These are phyloP conservation scores for Euphorbia neoarborescens DNA, from an alignment of 441 rosid genomes.

Conservation along the genomic window DNA sequence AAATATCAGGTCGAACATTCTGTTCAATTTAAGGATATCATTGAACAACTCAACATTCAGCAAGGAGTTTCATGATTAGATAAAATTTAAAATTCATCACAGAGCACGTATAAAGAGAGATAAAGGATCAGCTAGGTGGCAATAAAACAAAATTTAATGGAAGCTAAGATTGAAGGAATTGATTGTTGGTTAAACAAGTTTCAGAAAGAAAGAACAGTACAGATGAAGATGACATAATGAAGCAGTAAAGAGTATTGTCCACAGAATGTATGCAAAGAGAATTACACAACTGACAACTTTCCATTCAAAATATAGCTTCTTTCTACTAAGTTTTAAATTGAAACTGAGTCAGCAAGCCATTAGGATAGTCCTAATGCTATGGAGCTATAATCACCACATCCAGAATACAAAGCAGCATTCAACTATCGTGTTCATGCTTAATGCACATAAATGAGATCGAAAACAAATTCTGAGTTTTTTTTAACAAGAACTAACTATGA, in stretches of 20 bases:
- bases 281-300: neutral
- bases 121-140: neutral
- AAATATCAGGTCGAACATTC: neutral
- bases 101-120: neutral
- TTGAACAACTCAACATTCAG: neutral
- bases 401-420: neutral
- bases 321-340: neutral
- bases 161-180: neutral
- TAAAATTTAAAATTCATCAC: neutral
- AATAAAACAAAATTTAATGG: neutral
- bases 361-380: neutral
- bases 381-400: neutral
- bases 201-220: neutral
- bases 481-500: neutral
- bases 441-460: neutral
- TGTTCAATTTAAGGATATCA: neutral
- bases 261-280: neutral
- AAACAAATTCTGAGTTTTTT: neutral
- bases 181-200: neutral
- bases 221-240: neutral
- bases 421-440: neutral
- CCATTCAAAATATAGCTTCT: neutral
- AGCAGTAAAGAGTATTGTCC: neutral
- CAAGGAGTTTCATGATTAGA: neutral
- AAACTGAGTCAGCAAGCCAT: neutral